Evolutionary conservation across 495 filamentous ascomycete species (phyloP), one percentile per base, ranked within the genome.

Genomic region (Aspergillus egyptiacus): DNA sequence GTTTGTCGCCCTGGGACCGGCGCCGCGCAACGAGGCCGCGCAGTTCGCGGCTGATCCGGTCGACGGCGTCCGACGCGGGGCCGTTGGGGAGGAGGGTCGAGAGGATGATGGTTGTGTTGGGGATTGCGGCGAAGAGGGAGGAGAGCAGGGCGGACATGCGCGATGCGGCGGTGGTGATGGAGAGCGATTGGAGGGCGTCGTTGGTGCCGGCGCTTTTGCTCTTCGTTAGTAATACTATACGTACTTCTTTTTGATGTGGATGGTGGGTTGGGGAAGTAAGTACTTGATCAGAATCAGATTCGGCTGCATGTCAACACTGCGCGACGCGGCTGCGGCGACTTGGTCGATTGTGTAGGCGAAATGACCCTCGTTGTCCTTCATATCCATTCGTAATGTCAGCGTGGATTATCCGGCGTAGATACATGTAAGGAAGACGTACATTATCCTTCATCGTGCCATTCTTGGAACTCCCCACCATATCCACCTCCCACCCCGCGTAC

Each of bases 391-490:
- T 15, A 32, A 24, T 15, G 5, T 11, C 17, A 36, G 5, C 33
- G 3, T 19, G 5, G n/a, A n/a, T n/a, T n/a, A n/a, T n/a, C n/a
- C n/a, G n/a, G n/a, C n/a, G n/a, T n/a, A n/a, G n/a, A n/a, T n/a
- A n/a, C n/a, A n/a, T n/a, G n/a, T n/a, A 10, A 14, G 15, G 25
- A 11, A 35, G 3, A 53, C 60, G 27, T 25, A 68, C 71, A 61
- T 76, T 75, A 55, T 81, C 68, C 36, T 50, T 24, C 73, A 80
- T 79, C 3, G 56, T 71, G 14, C 78, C 77, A 51, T 61, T 57
- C 8, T 57, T 55, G 33, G 59, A 40, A 25, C 64, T 70, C 9
- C 78, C 77, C 13, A 80, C 67, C 68, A 79, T 77, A 57, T 79
- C 70, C 10, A 78, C 73, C 18, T 62, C 51, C 64, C 63, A 68